phyloP scores from a whole-genome alignment of 2,329 filamentous ascomycete species.

The Colletotrichum noveboracense region DNA sequence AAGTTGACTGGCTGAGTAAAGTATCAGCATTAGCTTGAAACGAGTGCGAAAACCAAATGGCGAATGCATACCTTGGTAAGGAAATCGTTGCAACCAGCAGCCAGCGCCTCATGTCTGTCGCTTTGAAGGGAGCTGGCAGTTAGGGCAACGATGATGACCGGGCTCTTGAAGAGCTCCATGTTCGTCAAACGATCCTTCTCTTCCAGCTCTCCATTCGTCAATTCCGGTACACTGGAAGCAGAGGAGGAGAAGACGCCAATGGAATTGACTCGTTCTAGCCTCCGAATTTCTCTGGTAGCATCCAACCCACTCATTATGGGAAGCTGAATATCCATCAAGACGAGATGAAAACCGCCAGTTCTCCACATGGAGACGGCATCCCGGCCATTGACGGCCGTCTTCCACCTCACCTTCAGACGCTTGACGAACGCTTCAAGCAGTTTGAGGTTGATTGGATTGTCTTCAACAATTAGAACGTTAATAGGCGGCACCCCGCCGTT shows the following conservation, averaged over 20 bases:
- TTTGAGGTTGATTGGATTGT: slow-evolving; percentile 97
- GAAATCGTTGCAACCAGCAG: slow-evolving; percentile 97
- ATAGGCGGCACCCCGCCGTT: slow-evolving; percentile 91
- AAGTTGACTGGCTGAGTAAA: slow-evolving; percentile 85
- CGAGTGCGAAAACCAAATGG: neutral
- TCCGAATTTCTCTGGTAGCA: slow-evolving; percentile 91
- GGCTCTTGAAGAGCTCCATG: slow-evolving; percentile 83
- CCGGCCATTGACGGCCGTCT: slow-evolving; percentile 93
- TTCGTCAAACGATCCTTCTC: slow-evolving; percentile 75
- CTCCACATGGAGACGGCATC: slow-evolving; percentile 96
- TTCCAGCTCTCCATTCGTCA: slow-evolving; percentile 50
- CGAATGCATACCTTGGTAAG: slow-evolving; percentile 79
- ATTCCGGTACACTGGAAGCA: slow-evolving; percentile 49
- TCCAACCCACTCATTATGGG: slow-evolving; percentile 96
- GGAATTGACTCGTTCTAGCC: slow-evolving; percentile 86
- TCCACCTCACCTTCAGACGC: slow-evolving; percentile 92
- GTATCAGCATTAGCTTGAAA: slow-evolving; percentile 20
- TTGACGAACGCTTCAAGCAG: slow-evolving; percentile 96
- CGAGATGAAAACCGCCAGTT: slow-evolving; percentile 89
- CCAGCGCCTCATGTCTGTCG: slow-evolving; percentile 92
- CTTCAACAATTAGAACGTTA: slow-evolving; percentile 96
- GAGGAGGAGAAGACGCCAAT: slow-evolving; percentile 89
- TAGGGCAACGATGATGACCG: slow-evolving; percentile 96
- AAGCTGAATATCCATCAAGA: slow-evolving; percentile 98
- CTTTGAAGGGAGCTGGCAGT: slow-evolving; percentile 95